Evolutionary conservation across 2,329 filamentous ascomycete genomes (phyloP).

Genomic region (Apiospora kogelbergensis): DNA sequence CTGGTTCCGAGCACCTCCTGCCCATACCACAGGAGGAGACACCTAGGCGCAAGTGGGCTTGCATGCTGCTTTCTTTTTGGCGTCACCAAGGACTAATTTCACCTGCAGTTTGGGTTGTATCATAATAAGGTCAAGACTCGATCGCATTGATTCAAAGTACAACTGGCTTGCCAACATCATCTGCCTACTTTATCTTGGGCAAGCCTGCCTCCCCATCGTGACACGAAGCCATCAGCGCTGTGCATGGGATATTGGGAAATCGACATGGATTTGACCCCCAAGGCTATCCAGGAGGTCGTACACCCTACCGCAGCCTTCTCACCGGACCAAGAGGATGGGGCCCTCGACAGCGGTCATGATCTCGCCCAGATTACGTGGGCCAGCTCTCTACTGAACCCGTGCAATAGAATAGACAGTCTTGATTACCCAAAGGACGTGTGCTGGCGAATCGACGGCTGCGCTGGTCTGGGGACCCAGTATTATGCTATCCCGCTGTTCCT

Average conservation of each 20-base stretch:
- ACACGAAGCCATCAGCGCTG: constrained; percentile 1
- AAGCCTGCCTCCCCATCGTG: neutral
- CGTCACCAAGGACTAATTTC: neutral
- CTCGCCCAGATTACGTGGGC: constrained; percentile 38
- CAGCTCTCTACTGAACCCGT: constrained; percentile 55
- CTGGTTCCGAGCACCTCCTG: neutral
- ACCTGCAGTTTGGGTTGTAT: neutral
- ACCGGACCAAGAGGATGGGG: constrained; percentile 15
- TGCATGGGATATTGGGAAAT: neutral
- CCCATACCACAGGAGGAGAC: neutral
- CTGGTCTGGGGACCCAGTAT: constrained; percentile 57
- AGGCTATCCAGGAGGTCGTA: constrained; percentile 54
- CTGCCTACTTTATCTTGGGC: neutral
- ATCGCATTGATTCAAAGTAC: neutral
- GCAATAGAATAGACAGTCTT: constrained; percentile 60
- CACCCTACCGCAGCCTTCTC: constrained; percentile 58
- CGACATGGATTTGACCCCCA: constrained; percentile 54
- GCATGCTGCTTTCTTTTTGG: neutral
- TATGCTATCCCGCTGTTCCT: constrained; percentile 56
- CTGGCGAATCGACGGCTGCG: constrained; percentile 61
- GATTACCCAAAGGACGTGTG: constrained; percentile 41
- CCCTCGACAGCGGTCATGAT: constrained; percentile 7
- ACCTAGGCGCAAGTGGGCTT: neutral
- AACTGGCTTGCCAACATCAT: neutral
- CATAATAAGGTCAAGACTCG: neutral